These are phyloP conservation scores for Yamadazyma conglobata DNA, from an alignment of 1,139 yeast species.

Conservation along the genomic window DNA sequence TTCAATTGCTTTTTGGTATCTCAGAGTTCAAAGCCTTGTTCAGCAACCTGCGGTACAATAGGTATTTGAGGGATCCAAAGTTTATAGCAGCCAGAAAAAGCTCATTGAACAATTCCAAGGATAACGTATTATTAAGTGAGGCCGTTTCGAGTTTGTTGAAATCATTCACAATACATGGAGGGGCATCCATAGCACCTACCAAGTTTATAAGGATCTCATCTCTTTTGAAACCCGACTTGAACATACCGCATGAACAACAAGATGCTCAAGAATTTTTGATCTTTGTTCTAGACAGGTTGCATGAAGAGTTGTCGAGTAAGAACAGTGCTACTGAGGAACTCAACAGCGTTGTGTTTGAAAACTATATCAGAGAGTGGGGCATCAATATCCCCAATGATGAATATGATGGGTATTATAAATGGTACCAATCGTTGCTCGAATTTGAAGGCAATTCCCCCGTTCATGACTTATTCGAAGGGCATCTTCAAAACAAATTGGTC, in stretches of 20 bases:
- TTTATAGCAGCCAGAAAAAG: constrained; percentile 18
- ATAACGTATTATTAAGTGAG: constrained; percentile 42
- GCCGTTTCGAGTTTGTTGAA: constrained; percentile 40
- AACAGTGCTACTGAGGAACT: constrained; percentile 13
- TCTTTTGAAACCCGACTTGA: constrained; percentile 57
- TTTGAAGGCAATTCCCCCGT: constrained; percentile 66
- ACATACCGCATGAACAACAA: constrained; percentile 71
- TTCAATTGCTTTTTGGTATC: constrained; percentile 63
- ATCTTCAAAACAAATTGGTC: constrained; percentile 57
- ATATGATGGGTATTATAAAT: constrained; percentile 51
- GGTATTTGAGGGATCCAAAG: constrained; percentile 34
- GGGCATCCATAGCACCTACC: constrained; percentile 61
- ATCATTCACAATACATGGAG: constrained; percentile 53
- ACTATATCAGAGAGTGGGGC: constrained; percentile 30
- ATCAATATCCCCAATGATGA: constrained; percentile 30
- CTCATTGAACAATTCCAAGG: constrained; percentile 23
- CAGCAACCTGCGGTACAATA: constrained; percentile 37
- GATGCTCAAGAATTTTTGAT: constrained; percentile 75
- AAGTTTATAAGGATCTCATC: constrained; percentile 57
- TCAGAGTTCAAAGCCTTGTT: constrained; percentile 41
- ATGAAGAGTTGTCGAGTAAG: constrained; percentile 55
- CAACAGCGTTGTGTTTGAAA: constrained; percentile 17
- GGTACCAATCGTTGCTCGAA: constrained; percentile 52
- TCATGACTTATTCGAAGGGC: constrained; percentile 62
- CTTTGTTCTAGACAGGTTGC: constrained; percentile 62